Conservation (phyloP, 192 early-diverging fungal genomes). For the Dissophora ornata region DNA sequence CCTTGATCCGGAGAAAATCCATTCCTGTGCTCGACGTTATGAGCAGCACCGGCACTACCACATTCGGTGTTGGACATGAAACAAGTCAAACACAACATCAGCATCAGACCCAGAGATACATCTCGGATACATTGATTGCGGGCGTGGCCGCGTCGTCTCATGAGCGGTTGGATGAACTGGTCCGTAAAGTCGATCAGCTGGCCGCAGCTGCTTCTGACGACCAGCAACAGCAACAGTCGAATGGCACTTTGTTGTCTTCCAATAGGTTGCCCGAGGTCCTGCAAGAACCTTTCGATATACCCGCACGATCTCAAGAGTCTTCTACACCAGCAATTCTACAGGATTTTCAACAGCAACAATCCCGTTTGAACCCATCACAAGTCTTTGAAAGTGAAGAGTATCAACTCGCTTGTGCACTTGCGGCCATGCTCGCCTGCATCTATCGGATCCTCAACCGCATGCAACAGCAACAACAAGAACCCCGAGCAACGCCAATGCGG, state of each 20-base stretch:
- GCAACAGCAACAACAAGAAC: slow-evolving; percentile 12
- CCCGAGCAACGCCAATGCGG: slow-evolving; percentile 12
- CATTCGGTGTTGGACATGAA: no score
- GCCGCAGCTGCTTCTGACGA: slow-evolving; percentile 15
- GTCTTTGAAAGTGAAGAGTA: slow-evolving; percentile 61
- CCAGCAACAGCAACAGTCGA: no score
- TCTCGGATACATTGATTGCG: slow-evolving; percentile 18
- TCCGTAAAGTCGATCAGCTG: slow-evolving; percentile 46
- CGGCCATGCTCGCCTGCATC: slow-evolving; percentile 60
- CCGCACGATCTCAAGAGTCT: no score
- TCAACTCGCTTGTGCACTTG: slow-evolving; percentile 65
- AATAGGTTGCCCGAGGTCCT: background rate
- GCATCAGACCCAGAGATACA: background rate
- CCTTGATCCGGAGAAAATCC: slow-evolving; percentile 30
- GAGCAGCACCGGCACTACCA: background rate
- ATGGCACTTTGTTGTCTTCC: background rate
- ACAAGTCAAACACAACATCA: no score
- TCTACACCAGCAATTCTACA: no score
- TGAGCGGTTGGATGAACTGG: slow-evolving; percentile 39
- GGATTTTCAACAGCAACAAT: slow-evolving; percentile 11
- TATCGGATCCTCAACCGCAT: slow-evolving; percentile 61
- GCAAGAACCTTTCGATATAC: slow-evolving; percentile 13
- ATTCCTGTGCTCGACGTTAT: slow-evolving; percentile 7
- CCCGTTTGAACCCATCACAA: slow-evolving; percentile 17
- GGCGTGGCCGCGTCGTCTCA: slow-evolving; percentile 36